A percentile compares a stretch with the other conserved stretches of the same genome.
Evolutionary conservation across 2,329 filamentous ascomycete genomes (phyloP).

Genomic region (Paraphaeosphaeria minitans): DNA sequence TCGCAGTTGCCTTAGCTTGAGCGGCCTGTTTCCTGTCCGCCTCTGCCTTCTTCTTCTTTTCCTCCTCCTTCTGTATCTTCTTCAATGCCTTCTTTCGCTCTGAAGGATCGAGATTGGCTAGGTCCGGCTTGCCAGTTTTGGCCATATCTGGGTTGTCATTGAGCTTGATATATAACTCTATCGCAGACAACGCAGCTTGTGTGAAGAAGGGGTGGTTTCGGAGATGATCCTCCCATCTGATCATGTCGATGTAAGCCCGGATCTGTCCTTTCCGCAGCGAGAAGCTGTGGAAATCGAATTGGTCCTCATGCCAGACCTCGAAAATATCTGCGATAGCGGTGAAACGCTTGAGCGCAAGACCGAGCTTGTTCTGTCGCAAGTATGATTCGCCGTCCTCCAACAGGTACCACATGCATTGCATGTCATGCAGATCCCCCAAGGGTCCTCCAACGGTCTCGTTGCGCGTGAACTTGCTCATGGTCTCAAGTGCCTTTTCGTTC

Average conservation of each 20-base stretch:
- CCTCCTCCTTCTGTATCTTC: conserved; percentile 81
- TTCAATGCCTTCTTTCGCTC: conserved; percentile 87
- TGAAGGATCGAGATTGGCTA: conserved; percentile 57
- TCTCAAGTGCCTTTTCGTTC: conserved; percentile 82
- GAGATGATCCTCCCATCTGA: conserved; percentile 91
- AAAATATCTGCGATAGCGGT: conserved; percentile 90
- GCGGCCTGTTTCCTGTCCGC: conserved; percentile 82
- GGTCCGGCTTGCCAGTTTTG: conserved; percentile 67
- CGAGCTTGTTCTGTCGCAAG: conserved; percentile 78
- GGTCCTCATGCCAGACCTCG: conserved; percentile 96
- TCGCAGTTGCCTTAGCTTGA: conserved; percentile 59
- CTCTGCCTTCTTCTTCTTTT: conserved; percentile 75
- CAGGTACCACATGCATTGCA: conserved; percentile 98
- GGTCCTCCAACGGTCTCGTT: conserved; percentile 88
- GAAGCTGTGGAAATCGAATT: conserved; percentile 98
- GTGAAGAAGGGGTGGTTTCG: conserved; percentile 94
- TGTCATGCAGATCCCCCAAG: conserved; percentile 88
- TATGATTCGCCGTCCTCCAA: conserved; percentile 94
- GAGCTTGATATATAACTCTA: conserved; percentile 79
- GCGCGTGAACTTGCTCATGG: conserved; percentile 91
- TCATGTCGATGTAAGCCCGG: conserved; percentile 92
- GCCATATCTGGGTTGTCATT: conserved; percentile 73
- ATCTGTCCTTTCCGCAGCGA: conserved; percentile 97
- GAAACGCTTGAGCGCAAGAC: conserved; percentile 89
- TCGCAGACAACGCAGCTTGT: conserved; percentile 78